Evolutionary conservation across 2,329 filamentous ascomycete species (phyloP), one percentile per base, ranked within the genome.

Genomic region (Colletotrichum simmondsii): DNA sequence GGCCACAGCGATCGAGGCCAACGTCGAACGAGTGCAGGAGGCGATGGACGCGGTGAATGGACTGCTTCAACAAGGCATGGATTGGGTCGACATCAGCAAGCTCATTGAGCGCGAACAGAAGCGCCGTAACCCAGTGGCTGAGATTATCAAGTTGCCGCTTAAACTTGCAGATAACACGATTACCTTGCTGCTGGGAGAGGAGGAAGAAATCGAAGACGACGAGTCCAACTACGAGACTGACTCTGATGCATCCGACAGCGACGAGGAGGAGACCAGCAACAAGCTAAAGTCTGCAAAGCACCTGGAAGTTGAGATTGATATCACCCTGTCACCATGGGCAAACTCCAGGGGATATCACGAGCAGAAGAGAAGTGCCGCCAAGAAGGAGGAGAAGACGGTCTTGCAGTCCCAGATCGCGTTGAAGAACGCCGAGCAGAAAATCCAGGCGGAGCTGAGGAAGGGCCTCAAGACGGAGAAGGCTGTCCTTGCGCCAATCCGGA

Each of bases 291-390:
- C 78, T 1, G 77, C 85, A 28, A 92, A 84, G 79, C 85, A 80
- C 74, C 83, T 99, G 8, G 83, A 90, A 0, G 90, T 99, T 59
- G 97, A 99, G 75, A 93, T 99, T 74, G 93, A 98, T 77, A 91
- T 99, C 12, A 89, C 88, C 0, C 83, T 97, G 1, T 94, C 93
- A 3, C 94, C 95, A 0, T 98, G 94, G 92, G 91, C 92, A 19
- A 99, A 99, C 79, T 95, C 97, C 0, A 88, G 93, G 65, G 92
- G 95, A 77, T 99, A 98, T 81, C 98, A 97, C 80, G 95, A 95
- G 11, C 94, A 98, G 80, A 95, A 93, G 82, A 94, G 94, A 70
- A 89, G 88, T 2, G 97, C 96, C 0, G 95, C 93, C 0, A 91
- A 91, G 22, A 99, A 99, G 81, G 92, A 97, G 80, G 91, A 95